phyloP scores from a whole-genome alignment of 2,329 filamentous ascomycete species.

The Bipolaris sorokiniana region DNA sequence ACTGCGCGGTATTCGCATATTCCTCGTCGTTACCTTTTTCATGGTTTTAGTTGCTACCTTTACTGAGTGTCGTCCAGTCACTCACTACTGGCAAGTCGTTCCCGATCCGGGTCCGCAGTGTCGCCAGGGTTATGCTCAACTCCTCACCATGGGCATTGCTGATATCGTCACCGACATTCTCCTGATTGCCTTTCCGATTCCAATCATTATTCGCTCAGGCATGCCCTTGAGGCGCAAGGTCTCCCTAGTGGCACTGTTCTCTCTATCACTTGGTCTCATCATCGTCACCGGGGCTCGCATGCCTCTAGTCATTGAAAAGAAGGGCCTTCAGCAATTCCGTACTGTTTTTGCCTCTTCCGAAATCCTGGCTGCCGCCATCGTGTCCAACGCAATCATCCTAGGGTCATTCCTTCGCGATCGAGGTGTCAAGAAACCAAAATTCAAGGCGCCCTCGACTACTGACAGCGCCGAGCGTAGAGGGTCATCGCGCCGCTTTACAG shows the following conservation, averaged over 20 bases:
- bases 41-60: slow-evolving; percentile 82
- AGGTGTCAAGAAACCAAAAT: slow-evolving; percentile 85
- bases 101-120: slow-evolving; percentile 85
- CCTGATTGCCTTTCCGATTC: slow-evolving; percentile 85
- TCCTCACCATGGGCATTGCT: slow-evolving; percentile 86
- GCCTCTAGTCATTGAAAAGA: slow-evolving; percentile 72
- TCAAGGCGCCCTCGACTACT: slow-evolving; percentile 63
- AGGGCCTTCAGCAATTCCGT: slow-evolving; percentile 82
- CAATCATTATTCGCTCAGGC: slow-evolving; percentile 79
- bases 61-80: slow-evolving; percentile 73
- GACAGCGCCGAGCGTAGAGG: slow-evolving; percentile 63
- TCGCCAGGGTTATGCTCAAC: slow-evolving; percentile 83
- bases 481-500: slow-evolving; percentile 66
- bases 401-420: slow-evolving; percentile 92
- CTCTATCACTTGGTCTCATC: slow-evolving; percentile 79
- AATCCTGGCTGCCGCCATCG: slow-evolving; percentile 83
- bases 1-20: slow-evolving; percentile 74
- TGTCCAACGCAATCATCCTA: slow-evolving; percentile 87
- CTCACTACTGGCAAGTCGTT: slow-evolving; percentile 63
- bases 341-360: slow-evolving; percentile 90
- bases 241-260: slow-evolving; percentile 81
- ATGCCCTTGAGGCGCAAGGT: slow-evolving; percentile 80
- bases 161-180: slow-evolving; percentile 89
- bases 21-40: slow-evolving; percentile 78
- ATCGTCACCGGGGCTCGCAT: slow-evolving; percentile 81